Percentiles rank a stretch among this genome's conserved stretches.
Evolutionary conservation across 306 rosid species (phyloP).

Genomic region (Vicia sativa): DNA sequence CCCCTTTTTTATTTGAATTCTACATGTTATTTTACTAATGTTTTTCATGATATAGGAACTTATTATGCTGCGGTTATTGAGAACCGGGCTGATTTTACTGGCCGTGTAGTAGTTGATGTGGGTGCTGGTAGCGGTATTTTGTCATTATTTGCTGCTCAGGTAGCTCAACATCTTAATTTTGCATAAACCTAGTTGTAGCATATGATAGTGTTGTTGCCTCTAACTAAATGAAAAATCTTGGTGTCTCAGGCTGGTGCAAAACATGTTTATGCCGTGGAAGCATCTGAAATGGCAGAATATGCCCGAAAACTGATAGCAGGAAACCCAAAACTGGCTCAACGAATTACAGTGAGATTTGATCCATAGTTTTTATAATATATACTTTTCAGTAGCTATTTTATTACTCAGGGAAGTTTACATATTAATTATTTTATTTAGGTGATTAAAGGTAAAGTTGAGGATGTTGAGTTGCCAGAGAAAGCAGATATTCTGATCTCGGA

Average conservation of each 20-base stretch:
- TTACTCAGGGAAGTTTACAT: constrained; percentile 13
- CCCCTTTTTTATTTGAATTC: constrained; percentile 9
- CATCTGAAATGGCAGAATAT: constrained; percentile 99
- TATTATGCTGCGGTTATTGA: constrained; percentile 91
- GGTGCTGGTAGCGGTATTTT: constrained; percentile 99
- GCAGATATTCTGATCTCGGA: constrained; percentile 95
- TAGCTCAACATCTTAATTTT: constrained; percentile 38
- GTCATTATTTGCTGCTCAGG: constrained; percentile 99
- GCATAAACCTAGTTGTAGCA: constrained; percentile 1
- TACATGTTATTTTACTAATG: constrained; percentile 16
- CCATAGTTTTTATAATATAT: neutral
- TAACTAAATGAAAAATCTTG: constrained; percentile 16
- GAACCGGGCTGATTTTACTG: constrained; percentile 80
- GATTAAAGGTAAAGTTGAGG: constrained; percentile 91
- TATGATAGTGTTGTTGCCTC: constrained; percentile 25
- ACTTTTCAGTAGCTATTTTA: constrained; percentile 18
- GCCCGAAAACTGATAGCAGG: constrained; percentile 85
- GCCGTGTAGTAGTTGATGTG: constrained; percentile 93
- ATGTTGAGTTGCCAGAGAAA: constrained; percentile 87
- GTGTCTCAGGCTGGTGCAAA: constrained; percentile 89
- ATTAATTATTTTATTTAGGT: constrained; percentile 54
- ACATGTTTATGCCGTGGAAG: constrained; percentile 99
- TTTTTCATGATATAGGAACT: constrained; percentile 56
- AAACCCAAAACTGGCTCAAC: constrained; percentile 71
- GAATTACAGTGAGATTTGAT: constrained; percentile 76